Evolutionary conservation across 1,284 basidiomycete species (phyloP).

Genomic region (Sporisorium iseilematis-ciliati): DNA sequence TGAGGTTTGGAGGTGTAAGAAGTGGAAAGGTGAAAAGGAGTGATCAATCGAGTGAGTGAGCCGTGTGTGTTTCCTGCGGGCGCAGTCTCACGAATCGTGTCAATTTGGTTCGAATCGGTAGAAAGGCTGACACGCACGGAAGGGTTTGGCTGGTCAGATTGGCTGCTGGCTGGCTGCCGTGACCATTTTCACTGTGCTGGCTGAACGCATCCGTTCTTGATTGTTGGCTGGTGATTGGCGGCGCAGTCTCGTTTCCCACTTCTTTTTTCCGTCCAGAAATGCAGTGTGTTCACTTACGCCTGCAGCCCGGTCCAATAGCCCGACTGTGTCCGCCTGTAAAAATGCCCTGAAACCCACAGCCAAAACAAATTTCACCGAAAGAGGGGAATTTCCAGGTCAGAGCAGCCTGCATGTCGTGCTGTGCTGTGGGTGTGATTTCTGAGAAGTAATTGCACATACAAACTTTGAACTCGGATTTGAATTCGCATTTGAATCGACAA

Average conservation of each 20-base stretch:
- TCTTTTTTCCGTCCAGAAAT: neutral
- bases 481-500: too few species aligned
- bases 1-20: neutral
- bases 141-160: too few species aligned
- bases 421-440: neutral
- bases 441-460: neutral
- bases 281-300: conserved; percentile 4
- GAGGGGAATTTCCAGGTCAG: neutral
- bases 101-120: too few species aligned
- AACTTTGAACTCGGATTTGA: neutral
- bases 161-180: neutral
- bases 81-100: too few species aligned
- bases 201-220: too few species aligned
- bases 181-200: conserved; percentile 3
- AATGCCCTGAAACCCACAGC: neutral
- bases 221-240: conserved; percentile 1
- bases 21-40: conserved; percentile 4
- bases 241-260: conserved; percentile 11
- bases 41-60: conserved; percentile 3
- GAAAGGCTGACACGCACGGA: too few species aligned
- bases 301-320: conserved; percentile 2
- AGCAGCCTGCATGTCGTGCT: neutral
- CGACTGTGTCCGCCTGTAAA: neutral
- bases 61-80: conserved; percentile 1
- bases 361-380: neutral